Evolutionary conservation across 208 protist species (phyloP).

Genomic region (Trypanosoma grayi): DNA sequence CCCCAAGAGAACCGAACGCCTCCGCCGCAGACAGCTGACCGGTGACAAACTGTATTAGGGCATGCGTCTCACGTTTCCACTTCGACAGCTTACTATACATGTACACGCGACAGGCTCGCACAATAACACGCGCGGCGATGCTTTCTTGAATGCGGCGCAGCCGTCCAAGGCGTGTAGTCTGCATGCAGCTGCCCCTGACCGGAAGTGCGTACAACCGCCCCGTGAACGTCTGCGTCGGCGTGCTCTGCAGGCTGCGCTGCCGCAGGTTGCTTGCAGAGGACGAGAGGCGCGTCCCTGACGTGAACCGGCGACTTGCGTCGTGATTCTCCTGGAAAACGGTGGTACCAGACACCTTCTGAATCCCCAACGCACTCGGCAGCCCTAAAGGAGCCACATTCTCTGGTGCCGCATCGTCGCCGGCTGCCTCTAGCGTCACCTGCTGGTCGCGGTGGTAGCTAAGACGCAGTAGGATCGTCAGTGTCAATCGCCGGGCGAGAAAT

Average conservation of each 20-base stretch:
- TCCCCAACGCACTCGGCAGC: no score
- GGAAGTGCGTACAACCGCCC: background rate
- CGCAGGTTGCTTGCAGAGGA: no score
- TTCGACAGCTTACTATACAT: background rate
- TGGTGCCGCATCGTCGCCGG: background rate
- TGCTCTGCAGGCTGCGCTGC: no score
- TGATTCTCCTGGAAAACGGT: no score
- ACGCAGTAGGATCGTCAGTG: background rate
- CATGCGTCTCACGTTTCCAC: slow-evolving; percentile 25
- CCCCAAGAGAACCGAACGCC: background rate
- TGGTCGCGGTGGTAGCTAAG: slow-evolving; percentile 7
- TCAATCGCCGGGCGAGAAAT: background rate
- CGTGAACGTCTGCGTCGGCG: no score
- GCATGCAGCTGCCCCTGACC: background rate
- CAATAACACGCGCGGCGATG: slow-evolving; percentile 37
- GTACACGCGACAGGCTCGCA: slow-evolving; percentile 24
- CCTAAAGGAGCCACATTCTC: no score
- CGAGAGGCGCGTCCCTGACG: no score
- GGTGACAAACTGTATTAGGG: slow-evolving; percentile 21
- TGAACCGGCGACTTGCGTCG: no score
- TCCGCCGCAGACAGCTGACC: slow-evolving; percentile 10
- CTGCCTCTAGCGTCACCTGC: background rate
- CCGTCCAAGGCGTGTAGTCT: background rate
- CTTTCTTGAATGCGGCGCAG: slow-evolving; percentile 32
- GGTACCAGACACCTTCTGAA: no score